These are phyloP conservation scores for Mycocentrospora acerina DNA, from an alignment of 2,329 filamentous ascomycete species.

Conservation along the genomic window DNA sequence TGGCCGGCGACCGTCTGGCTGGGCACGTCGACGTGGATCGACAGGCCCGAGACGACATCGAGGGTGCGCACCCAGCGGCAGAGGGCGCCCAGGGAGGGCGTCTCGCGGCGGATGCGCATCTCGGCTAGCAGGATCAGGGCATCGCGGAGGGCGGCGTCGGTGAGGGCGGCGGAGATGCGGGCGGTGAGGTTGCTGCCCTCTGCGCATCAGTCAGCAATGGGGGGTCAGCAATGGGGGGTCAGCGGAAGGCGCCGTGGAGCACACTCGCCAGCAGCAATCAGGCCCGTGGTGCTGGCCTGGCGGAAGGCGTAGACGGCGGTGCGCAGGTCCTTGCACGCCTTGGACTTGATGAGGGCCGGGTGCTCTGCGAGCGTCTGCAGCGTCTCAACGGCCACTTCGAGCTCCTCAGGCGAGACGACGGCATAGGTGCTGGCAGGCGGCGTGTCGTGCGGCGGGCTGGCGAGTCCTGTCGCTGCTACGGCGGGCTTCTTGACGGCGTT, in stretches of 20 bases:
- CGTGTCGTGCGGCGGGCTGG: conserved; percentile 29
- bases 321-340: conserved; percentile 66
- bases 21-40: conserved; percentile 53
- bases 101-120: conserved; percentile 67
- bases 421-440: conserved; percentile 54
- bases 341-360: conserved; percentile 66
- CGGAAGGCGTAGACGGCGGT: conserved; percentile 69
- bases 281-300: conserved; percentile 66
- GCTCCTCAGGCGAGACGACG: conserved; percentile 63
- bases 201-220: conserved; percentile 22
- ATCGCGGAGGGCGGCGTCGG: conserved; percentile 66
- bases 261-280: conserved; percentile 56
- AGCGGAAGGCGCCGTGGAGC: no score
- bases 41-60: conserved; percentile 67
- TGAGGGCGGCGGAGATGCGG: conserved; percentile 65
- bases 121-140: conserved; percentile 66
- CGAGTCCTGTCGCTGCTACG: conserved; percentile 17
- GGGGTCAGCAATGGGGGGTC: no score
- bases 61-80: conserved; percentile 73
- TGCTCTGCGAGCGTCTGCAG: conserved; percentile 60
- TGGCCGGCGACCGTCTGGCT: conserved; percentile 31
- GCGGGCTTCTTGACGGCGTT: conserved; percentile 25
- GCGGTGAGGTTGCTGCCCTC: conserved; percentile 65
- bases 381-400: conserved; percentile 68
- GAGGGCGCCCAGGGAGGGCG: conserved; percentile 67